Evolutionary conservation across 495 filamentous ascomycete genomes (phyloP).

Genomic region (Jackrogersella minutella): DNA sequence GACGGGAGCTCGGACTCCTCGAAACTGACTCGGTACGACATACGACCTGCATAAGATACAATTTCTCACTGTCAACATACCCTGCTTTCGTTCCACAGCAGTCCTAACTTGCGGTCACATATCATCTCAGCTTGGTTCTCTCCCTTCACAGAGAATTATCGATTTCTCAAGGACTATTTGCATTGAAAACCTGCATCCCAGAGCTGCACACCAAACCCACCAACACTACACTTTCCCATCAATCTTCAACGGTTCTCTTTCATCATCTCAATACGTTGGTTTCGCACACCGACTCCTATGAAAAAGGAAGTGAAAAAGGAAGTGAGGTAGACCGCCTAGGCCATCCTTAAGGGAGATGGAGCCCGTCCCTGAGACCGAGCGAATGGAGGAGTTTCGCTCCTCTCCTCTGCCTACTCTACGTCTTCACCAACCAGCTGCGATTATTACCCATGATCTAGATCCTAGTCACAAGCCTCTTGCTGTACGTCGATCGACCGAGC

Average conservation of each 20-base stretch:
- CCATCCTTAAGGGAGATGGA: constrained; percentile 53
- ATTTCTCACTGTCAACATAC: constrained; percentile 13
- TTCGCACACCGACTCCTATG: constrained; percentile 24
- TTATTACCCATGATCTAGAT: constrained; percentile 52
- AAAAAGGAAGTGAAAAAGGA: constrained; percentile 9
- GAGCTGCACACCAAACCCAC: constrained; percentile 1
- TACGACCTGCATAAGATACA: constrained; percentile 35
- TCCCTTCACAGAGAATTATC: constrained; percentile 20
- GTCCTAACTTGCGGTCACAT: constrained; percentile 35
- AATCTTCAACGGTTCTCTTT: constrained; percentile 2
- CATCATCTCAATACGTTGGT: not conserved
- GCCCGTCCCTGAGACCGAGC: constrained; percentile 65
- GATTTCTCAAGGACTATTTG: constrained; percentile 4
- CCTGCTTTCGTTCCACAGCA: constrained; percentile 34
- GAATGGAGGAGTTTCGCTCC: constrained; percentile 65
- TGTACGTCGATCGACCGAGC: constrained; percentile 61
- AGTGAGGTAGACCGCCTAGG: constrained; percentile 23
- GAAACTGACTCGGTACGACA: constrained; percentile 37
- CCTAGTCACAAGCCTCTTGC: constrained; percentile 53
- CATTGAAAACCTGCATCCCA: constrained; percentile 30
- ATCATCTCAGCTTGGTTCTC: constrained; percentile 20
- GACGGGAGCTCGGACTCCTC: constrained; percentile 36
- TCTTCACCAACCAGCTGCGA: constrained; percentile 45
- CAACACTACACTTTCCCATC: constrained; percentile 3
- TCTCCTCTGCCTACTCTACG: constrained; percentile 54